These are phyloP conservation scores for Wickerhamiella nectarea DNA, from an alignment of 805 yeast species.

Conservation along the genomic window DNA sequence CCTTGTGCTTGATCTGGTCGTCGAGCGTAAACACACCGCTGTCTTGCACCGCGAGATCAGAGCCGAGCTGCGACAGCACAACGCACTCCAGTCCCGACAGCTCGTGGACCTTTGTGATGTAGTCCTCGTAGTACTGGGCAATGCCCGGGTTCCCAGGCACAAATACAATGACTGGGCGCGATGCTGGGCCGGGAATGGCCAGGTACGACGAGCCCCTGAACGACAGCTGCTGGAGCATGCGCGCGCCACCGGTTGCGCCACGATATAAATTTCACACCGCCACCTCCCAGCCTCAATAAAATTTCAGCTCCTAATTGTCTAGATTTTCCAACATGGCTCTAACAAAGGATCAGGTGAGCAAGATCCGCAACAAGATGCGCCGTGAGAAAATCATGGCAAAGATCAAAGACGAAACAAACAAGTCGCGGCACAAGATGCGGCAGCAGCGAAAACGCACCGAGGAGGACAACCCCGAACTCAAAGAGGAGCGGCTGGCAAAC, in stretches of 20 bases:
- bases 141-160: conserved; percentile 75
- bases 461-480: conserved; percentile 65
- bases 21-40: conserved; percentile 29
- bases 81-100: conserved; percentile 39
- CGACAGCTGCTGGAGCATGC: no score
- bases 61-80: conserved; percentile 57
- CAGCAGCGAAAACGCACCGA: conserved; percentile 82
- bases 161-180: conserved; percentile 35
- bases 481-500: conserved; percentile 60
- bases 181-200: background rate
- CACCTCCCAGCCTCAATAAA: background rate
- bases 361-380: conserved; percentile 61
- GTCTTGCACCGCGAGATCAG: conserved; percentile 17
- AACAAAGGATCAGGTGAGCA: conserved; percentile 21
- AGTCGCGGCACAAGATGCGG: conserved; percentile 62
- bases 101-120: conserved; percentile 33
- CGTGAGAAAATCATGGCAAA: conserved; percentile 68
- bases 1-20: conserved; percentile 47
- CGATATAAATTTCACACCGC: background rate
- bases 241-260: no score
- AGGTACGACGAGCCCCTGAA: background rate
- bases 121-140: conserved; percentile 47
- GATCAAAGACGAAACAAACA: conserved; percentile 59
- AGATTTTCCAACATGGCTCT: conserved; percentile 15
- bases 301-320: background rate